phyloP scores from a whole-genome alignment of 202 grass and related monocot species.

The Zoysia matrella region DNA sequence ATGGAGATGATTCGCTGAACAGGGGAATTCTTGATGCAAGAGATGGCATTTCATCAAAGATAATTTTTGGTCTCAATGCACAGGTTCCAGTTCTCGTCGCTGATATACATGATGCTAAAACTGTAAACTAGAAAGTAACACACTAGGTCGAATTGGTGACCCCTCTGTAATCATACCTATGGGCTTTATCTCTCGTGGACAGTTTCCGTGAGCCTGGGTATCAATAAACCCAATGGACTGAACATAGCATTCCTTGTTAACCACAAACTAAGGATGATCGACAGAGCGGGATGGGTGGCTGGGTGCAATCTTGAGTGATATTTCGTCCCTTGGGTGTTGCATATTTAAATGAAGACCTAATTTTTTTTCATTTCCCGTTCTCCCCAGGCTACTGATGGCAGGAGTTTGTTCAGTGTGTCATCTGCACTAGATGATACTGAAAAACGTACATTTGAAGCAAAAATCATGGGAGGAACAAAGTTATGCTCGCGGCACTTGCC shows the following conservation, averaged over 20 bases:
- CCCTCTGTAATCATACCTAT: background rate
- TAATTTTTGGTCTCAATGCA: slow-evolving; percentile 98
- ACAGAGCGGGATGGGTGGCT: background rate
- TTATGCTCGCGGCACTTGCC: slow-evolving; percentile 80
- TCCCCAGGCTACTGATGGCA: slow-evolving; percentile 76
- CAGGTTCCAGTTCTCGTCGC: slow-evolving; percentile 55
- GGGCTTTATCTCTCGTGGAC: background rate
- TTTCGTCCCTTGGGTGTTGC: background rate
- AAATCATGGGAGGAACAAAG: slow-evolving; percentile 80
- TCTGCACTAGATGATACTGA: slow-evolving; percentile 70
- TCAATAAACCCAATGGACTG: background rate
- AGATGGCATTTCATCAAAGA: slow-evolving; percentile 89
- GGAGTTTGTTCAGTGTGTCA: slow-evolving; percentile 88
- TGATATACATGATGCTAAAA: background rate
- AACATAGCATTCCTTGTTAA: background rate
- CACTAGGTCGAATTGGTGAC: background rate
- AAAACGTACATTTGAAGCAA: slow-evolving; percentile 80
- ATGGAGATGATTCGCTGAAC: slow-evolving; percentile 72
- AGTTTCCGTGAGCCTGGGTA: background rate
- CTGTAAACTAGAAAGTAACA: background rate
- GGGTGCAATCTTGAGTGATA: background rate
- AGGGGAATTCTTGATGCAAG: slow-evolving; percentile 77
- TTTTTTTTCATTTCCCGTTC: slow-evolving; percentile 7
- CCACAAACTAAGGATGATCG: background rate
- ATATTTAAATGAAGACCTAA: slow-evolving; percentile 1